Evolutionary conservation across 1,284 basidiomycete species (phyloP).

Genomic region (Tremellales sp.): DNA sequence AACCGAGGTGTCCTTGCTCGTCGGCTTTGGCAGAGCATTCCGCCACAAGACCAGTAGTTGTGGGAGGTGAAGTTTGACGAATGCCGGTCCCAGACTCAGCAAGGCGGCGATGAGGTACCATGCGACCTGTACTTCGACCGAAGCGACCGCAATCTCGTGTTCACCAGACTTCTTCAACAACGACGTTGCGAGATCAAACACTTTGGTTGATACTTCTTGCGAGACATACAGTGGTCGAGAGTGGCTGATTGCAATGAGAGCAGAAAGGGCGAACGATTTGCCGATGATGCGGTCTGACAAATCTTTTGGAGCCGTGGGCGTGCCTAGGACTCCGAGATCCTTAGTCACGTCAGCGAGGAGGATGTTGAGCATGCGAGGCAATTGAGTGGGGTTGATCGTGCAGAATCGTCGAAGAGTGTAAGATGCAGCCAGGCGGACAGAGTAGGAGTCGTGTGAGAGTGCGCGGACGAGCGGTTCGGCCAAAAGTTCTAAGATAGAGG

Average conservation of each 20-base stretch:
- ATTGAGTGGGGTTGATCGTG: constrained; percentile 74
- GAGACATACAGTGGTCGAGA: constrained; percentile 89
- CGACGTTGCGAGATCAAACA: constrained; percentile 84
- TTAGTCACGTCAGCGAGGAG: constrained; percentile 76
- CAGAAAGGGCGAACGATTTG: constrained; percentile 81
- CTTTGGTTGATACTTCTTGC: constrained; percentile 85
- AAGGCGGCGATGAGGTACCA: constrained; percentile 89
- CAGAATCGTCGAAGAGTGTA: constrained; percentile 89
- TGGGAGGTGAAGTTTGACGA: constrained; percentile 84
- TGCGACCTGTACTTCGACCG: constrained; percentile 85
- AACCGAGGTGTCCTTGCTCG: constrained; percentile 71
- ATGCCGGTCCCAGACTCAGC: constrained; percentile 89
- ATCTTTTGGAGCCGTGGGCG: constrained; percentile 69
- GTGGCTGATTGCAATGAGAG: constrained; percentile 79
- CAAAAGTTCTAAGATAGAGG: constrained; percentile 82
- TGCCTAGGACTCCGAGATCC: constrained; percentile 53
- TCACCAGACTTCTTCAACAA: constrained; percentile 87
- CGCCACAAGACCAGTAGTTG: constrained; percentile 94
- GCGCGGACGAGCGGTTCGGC: constrained; percentile 80
- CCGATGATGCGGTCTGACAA: constrained; percentile 71
- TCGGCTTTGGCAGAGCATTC: constrained; percentile 92
- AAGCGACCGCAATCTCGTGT: constrained; percentile 77
- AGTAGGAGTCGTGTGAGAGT: constrained; percentile 80
- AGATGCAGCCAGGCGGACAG: constrained; percentile 76
- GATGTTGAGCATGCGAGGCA: constrained; percentile 76